Percentiles rank a stretch among this genome's conserved stretches.
phyloP scores from a whole-genome alignment of 306 rosid species.

The Nissolia schottii region DNA sequence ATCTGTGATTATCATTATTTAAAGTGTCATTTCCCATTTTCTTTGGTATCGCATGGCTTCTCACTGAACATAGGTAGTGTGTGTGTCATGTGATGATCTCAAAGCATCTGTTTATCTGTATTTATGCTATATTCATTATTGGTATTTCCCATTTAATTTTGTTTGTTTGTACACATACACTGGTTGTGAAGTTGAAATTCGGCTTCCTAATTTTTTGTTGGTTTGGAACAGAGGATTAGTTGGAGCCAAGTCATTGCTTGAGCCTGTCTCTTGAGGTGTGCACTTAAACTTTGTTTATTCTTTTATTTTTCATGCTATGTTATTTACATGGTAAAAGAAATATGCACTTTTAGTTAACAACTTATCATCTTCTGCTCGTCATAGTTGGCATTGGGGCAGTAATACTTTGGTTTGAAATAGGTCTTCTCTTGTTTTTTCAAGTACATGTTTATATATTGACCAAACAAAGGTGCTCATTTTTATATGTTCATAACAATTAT shows the following conservation, averaged over 20 bases:
- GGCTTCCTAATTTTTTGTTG: conserved; percentile 14
- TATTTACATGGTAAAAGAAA: background rate
- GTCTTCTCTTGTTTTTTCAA: background rate
- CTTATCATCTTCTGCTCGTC: background rate
- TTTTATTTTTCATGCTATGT: background rate
- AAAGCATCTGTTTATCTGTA: background rate
- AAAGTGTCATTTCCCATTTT: background rate
- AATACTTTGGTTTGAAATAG: background rate
- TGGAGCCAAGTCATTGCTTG: background rate
- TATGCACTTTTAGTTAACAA: background rate
- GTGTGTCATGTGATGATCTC: background rate
- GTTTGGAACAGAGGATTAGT: conserved; percentile 22
- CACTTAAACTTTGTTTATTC: background rate
- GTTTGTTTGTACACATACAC: background rate
- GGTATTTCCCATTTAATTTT: background rate
- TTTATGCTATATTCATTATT: background rate
- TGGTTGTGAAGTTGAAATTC: background rate
- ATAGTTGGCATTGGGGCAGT: background rate
- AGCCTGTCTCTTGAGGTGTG: conserved; percentile 15
- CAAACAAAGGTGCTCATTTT: too few relatives aligned
- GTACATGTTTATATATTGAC: too few relatives aligned
- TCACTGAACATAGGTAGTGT: background rate
- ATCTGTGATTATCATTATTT: background rate
- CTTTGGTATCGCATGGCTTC: background rate
- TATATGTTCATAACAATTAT: background rate